Evolutionary conservation across 768 basidiomycete species (phyloP).

Genomic region (Boletus rubescentipes): DNA sequence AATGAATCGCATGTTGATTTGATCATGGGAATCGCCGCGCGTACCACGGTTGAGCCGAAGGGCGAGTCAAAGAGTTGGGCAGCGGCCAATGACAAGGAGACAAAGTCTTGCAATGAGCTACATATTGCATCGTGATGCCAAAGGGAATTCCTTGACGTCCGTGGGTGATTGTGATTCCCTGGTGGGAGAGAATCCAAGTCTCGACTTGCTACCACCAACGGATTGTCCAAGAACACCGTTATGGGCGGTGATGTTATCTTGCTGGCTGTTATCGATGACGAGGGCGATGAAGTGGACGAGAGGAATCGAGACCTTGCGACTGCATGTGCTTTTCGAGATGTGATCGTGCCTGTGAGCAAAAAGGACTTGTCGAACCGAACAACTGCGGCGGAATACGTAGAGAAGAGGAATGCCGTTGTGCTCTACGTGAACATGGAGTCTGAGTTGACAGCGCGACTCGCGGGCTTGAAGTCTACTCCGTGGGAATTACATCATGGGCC

Average conservation of each 20-base stretch:
- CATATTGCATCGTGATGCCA: background rate
- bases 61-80: background rate
- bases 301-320: too few relatives aligned
- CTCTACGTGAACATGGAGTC: too few relatives aligned
- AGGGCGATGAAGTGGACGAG: too few relatives aligned
- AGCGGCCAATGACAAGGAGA: background rate
- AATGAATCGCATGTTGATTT: background rate
- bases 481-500: too few relatives aligned
- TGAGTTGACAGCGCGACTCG: too few relatives aligned
- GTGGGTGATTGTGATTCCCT: background rate
- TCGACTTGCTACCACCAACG: background rate
- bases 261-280: background rate
- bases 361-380: too few relatives aligned
- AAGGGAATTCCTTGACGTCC: background rate
- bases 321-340: too few relatives aligned
- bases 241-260: background rate
- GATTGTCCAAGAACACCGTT: background rate
- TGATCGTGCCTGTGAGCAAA: too few relatives aligned
- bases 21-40: background rate
- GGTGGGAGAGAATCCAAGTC: background rate
- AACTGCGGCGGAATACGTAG: too few relatives aligned
- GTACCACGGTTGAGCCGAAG: background rate
- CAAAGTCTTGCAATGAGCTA: background rate
- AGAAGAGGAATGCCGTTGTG: too few relatives aligned
- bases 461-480: too few relatives aligned